A percentile compares a stretch with the other conserved stretches of the same genome.
phyloP scores from a whole-genome alignment of 345 rosid genomes.

The Camelina hispida region DNA sequence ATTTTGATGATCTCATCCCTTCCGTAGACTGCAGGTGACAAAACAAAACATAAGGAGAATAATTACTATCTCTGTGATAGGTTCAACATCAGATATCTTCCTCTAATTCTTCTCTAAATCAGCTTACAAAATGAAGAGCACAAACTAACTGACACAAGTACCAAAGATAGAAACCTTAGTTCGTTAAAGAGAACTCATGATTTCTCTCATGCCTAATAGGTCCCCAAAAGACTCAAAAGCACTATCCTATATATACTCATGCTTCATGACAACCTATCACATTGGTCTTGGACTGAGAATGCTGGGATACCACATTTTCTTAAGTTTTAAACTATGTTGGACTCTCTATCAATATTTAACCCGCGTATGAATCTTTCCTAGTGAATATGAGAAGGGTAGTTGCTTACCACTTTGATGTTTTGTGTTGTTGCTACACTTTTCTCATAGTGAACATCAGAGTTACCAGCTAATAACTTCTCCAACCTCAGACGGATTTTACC shows the following conservation, averaged over 20 bases:
- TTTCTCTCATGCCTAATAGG: background rate
- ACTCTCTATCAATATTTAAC: background rate
- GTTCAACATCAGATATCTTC: conserved; percentile 23
- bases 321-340: background rate
- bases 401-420: conserved; percentile 73
- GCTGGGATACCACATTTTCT: background rate
- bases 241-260: conserved; percentile 1
- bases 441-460: conserved; percentile 76
- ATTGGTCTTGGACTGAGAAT: conserved; percentile 4
- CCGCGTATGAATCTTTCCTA: background rate
- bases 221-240: conserved; percentile 1
- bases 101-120: background rate
- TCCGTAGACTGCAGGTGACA: conserved; percentile 63
- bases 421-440: conserved; percentile 66
- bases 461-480: conserved; percentile 65
- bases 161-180: conserved; percentile 8
- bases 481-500: conserved; percentile 83
- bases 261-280: background rate
- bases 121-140: conserved; percentile 6
- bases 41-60: background rate
- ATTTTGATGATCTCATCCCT: conserved; percentile 89
- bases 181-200: background rate
- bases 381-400: background rate
- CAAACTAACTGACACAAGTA: conserved; percentile 9
- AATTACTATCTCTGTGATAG: conserved; percentile 11